Base-by-base conservation (phyloP, 2,329 filamentous ascomycete genomes). In the Cercospora canescens region DNA sequence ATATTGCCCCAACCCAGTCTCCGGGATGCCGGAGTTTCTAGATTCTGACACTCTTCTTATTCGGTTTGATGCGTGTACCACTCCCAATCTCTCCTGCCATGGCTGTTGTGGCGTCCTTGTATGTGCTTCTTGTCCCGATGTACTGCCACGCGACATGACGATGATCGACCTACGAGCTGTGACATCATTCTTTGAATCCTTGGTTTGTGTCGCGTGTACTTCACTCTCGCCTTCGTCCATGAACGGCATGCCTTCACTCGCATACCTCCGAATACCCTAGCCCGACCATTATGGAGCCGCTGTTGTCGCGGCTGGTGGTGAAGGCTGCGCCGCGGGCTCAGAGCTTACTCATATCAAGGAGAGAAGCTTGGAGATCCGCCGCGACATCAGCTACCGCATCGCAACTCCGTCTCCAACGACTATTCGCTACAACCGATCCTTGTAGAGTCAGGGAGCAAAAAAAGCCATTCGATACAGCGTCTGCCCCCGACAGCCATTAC, bases 401-500 rank as follows among this genome's bases (percentile, higher is more conserved):
- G 34, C 37, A 59, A 35, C 35, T 54, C 8, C 65, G 60, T 7
- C 62, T 58, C 37, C 18, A 63, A 35, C 64, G 60, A 37, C 59
- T 58, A 12, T 69, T 70, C 54, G 52, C 65, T 16, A 65, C 57
- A 6, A 59, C 65, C 18, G 54, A 45, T 9, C 26, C 58, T 28
- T 21, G 12, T 9, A 63, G 55, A n/a, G 50, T 68, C 12, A 66
- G 61, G 12, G 67, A 69, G 41, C 66, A 67, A 52, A 67, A 65
- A 45, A 65, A 67, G 60, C 62, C 64, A 30, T 69, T 65, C 61
- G 67, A 72, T 45, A 71, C 70, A 14, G 56, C 62, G 6, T 67
- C 68, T n/a, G 68, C 68, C 12, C 60, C 70, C 14, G 72, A 74
- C 63, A 73, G 67, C 66, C 77, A 72, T 45, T 73, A 78, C 70